Percentiles rank a stretch among this genome's conserved stretches.
phyloP scores from a whole-genome alignment of 345 rosid genomes.

The Alliaria petiolata region DNA sequence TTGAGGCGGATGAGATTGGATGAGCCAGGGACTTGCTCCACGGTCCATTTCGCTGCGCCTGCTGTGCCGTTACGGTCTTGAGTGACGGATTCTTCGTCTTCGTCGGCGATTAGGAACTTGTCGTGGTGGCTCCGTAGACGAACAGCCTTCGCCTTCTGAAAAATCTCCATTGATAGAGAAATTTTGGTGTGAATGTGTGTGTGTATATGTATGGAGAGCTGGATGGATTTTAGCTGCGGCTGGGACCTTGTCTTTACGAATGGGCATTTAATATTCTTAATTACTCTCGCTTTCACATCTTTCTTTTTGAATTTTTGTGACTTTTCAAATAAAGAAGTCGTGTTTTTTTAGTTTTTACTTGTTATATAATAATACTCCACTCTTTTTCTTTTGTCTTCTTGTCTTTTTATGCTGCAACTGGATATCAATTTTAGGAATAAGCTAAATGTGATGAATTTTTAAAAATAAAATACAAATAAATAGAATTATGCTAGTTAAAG shows the following conservation, averaged over 20 bases:
- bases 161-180: slow-evolving; percentile 56
- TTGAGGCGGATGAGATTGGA: slow-evolving; percentile 57
- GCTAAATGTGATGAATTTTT: too few relatives aligned
- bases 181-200: slow-evolving; percentile 9
- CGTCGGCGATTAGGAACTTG: slow-evolving; percentile 68
- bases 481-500: too few relatives aligned
- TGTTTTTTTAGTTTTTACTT: neutral
- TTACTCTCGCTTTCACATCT: neutral
- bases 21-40: slow-evolving; percentile 52
- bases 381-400: too few relatives aligned
- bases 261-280: neutral
- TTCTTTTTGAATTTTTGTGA: neutral
- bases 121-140: slow-evolving; percentile 78
- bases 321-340: neutral
- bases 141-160: slow-evolving; percentile 66
- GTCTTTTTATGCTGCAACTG: too few relatives aligned
- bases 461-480: too few relatives aligned
- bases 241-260: slow-evolving; percentile 20
- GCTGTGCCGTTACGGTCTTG: slow-evolving; percentile 70
- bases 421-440: too few relatives aligned
- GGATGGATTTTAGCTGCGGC: neutral
- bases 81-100: slow-evolving; percentile 63
- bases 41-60: slow-evolving; percentile 57
- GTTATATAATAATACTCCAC: too few relatives aligned
- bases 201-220: slow-evolving; percentile 9